These are phyloP conservation scores for Pachysandra terminalis DNA, from an alignment of 164 flowering plant species.

Conservation along the genomic window DNA sequence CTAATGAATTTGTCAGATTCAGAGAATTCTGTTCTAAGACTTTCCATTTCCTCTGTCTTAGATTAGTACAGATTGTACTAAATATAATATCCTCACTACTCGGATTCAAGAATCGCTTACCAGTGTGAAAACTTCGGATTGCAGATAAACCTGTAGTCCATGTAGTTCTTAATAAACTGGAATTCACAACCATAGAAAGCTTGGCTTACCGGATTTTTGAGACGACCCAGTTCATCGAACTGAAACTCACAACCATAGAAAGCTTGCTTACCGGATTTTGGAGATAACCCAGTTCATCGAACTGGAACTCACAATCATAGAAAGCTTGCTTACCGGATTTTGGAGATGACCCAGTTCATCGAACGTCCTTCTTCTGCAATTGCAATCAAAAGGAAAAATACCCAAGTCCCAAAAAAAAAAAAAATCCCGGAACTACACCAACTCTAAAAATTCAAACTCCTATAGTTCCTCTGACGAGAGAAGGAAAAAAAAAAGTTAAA, in stretches of 20 bases:
- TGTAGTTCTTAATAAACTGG: constrained; percentile 12
- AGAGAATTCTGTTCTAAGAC: constrained; percentile 26
- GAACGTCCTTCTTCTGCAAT: background rate
- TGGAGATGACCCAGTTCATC: constrained; percentile 3
- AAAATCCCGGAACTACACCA: background rate
- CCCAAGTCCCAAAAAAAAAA: background rate
- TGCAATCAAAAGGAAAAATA: background rate
- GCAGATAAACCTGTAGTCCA: background rate
- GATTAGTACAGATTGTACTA: constrained; percentile 40
- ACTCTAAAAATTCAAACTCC: too few species aligned
- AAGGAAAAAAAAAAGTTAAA: too few species aligned
- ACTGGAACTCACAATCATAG: constrained; percentile 22
- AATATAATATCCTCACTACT: constrained; percentile 34
- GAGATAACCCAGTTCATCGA: too few species aligned
- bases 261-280: too few species aligned
- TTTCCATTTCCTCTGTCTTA: constrained; percentile 44
- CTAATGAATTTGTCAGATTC: constrained; percentile 28
- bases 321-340: constrained; percentile 6
- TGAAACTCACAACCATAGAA: too few species aligned
- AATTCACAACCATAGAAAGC: constrained; percentile 24
- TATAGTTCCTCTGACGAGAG: too few species aligned
- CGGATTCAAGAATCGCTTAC: constrained; percentile 30
- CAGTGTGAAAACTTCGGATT: constrained; percentile 26
- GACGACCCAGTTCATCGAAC: constrained; percentile 5
- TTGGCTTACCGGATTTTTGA: background rate